Base-by-base conservation (phyloP, 352 stramenopile genomes). In the Globisporangium camurandrum region DNA sequence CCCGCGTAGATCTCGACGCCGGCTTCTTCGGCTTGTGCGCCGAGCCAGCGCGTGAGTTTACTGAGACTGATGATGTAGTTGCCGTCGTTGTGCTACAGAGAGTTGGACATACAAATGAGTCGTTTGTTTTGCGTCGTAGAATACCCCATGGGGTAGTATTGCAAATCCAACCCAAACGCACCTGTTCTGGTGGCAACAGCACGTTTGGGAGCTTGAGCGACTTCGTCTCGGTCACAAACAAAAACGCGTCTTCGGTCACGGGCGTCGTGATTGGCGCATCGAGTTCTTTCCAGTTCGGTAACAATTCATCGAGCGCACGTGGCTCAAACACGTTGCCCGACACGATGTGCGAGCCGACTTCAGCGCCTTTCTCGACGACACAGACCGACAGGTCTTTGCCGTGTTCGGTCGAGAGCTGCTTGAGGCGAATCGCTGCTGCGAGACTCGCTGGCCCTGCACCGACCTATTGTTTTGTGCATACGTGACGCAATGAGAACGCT, bases 1-100 rank as follows among this genome's bases (percentile, higher is more conserved):
- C 96, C 97, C 16, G 97, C 88, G 68, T 99, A 99, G 52, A 99
- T 98, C 74, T 99, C 97, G 16, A 99, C 96, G 27, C 96, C 97
- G 23, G 97, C 66, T 60, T 98, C 95, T 78, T 99, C 97, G 4
- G 96, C 95, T 66, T 98, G 90, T 57, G 75, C 72, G 23, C 89
- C 96, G 41, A 99, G 73, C 95, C 96, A 99, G 38, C 96, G 90
- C 54, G 87, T 88, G 19, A 99, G 74, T 69, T 99, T 96, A 54
- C 84, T 95, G 22, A 99, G 74, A 65, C 79, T 97, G 48, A 99
- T 96, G 34, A 99, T 87, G 72, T 98, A 99, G 83, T 99, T 99
- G 50, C 97, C 96, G 49, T 99, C 52, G 66, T 99, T 99, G 76
- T 99, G 86, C 85, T 93, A 65, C 38, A 53, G 16, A 51, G 30